Percentiles rank a stretch among this genome's conserved stretches.
Evolutionary conservation across 139 green algal species (phyloP).

Genomic region (Chlorella ohadii): DNA sequence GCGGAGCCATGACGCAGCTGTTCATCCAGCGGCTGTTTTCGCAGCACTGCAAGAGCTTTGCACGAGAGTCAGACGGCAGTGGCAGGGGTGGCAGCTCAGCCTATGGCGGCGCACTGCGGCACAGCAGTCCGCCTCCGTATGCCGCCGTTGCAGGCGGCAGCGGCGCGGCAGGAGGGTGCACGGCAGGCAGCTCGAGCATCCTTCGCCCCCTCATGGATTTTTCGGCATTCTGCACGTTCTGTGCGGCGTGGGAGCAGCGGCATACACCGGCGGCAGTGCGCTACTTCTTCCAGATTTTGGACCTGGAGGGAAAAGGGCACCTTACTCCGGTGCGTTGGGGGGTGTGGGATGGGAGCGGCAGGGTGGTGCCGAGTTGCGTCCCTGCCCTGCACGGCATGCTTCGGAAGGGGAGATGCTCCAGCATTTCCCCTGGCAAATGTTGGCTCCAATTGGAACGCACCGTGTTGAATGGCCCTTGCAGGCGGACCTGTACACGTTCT

Average conservation of each 20-base stretch:
- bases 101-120: neutral
- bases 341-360: too few relatives aligned
- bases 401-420: too few relatives aligned
- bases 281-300: conserved; percentile 82
- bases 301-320: conserved; percentile 61
- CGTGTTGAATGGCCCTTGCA: too few relatives aligned
- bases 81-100: neutral
- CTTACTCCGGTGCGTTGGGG: conserved; percentile 35
- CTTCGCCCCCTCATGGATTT: conserved; percentile 63
- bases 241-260: conserved; percentile 78
- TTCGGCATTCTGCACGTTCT: conserved; percentile 75
- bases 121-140: too few relatives aligned
- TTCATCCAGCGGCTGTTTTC: conserved; percentile 77
- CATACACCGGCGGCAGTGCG: conserved; percentile 51
- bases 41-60: conserved; percentile 53
- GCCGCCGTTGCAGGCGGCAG: neutral
- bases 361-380: too few relatives aligned
- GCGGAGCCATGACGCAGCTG: conserved; percentile 67
- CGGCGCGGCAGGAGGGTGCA: conserved; percentile 22
- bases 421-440: too few relatives aligned
- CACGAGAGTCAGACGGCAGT: neutral
- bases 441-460: too few relatives aligned
- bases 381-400: too few relatives aligned
- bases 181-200: neutral
- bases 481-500: conserved; percentile 65